Evolutionary conservation across 2,329 filamentous ascomycete species (phyloP).

Genomic region (Blastomyces emzantsi): DNA sequence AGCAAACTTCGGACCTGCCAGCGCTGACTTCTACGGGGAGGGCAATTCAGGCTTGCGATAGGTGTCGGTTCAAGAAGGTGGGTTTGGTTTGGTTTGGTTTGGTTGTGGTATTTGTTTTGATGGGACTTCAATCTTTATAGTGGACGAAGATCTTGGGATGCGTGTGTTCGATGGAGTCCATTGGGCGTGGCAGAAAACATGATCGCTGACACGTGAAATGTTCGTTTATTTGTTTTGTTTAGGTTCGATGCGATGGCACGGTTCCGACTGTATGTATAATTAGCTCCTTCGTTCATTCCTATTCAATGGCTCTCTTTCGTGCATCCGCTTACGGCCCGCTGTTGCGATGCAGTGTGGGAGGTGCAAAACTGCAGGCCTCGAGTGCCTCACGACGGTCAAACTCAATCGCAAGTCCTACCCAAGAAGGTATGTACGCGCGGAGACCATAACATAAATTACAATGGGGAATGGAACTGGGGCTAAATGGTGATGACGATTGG

Average conservation of each 20-base stretch:
- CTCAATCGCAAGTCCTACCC: slow-evolving; percentile 15
- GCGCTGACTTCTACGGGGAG: slow-evolving; percentile 13
- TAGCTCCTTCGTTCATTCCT: background rate
- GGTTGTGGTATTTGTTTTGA: background rate
- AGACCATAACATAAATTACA: background rate
- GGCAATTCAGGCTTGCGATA: slow-evolving; percentile 14
- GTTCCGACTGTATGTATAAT: slow-evolving; percentile 12
- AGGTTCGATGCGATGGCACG: slow-evolving; percentile 14
- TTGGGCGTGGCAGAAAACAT: no score
- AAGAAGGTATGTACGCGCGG: slow-evolving; percentile 9
- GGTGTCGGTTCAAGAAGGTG: slow-evolving; percentile 15
- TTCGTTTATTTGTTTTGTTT: background rate
- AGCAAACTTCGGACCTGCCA: background rate
- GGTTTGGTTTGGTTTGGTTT: background rate
- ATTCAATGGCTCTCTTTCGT: background rate
- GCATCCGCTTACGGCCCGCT: background rate
- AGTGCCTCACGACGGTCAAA: slow-evolving; percentile 15
- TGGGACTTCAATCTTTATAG: background rate
- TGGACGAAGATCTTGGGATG: background rate
- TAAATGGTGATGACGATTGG: background rate
- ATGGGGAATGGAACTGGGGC: background rate
- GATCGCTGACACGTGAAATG: slow-evolving; percentile 3
- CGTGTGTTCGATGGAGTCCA: background rate
- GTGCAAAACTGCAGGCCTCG: slow-evolving; percentile 12
- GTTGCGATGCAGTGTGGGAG: slow-evolving; percentile 9